phyloP scores from a whole-genome alignment of 345 rosid genomes.

The Murraya paniculata region DNA sequence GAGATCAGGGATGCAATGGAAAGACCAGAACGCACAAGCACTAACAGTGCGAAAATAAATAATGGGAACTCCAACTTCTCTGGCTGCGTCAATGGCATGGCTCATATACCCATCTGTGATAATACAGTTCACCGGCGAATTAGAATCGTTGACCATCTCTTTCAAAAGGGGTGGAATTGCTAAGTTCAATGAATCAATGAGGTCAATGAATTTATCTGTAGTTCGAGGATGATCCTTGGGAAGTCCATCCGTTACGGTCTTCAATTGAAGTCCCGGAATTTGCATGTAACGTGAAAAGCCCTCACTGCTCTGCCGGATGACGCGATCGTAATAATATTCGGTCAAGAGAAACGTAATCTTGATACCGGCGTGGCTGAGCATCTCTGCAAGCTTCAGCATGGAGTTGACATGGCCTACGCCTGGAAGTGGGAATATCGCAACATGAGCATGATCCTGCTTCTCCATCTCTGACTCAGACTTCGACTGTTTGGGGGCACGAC shows the following conservation, averaged over 20 bases:
- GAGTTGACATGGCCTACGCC: constrained; percentile 64
- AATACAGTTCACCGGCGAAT: constrained; percentile 27
- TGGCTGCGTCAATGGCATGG: constrained; percentile 26
- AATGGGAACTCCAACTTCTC: constrained; percentile 30
- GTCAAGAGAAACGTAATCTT: constrained; percentile 58
- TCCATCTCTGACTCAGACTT: too few species aligned
- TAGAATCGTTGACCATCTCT: constrained; percentile 13
- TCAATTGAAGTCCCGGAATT: constrained; percentile 35
- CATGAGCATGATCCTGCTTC: constrained; percentile 17
- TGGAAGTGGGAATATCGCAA: constrained; percentile 59
- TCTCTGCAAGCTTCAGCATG: constrained; percentile 66
- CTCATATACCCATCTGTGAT: constrained; percentile 37
- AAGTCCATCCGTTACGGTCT: constrained; percentile 33
- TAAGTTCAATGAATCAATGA: constrained; percentile 15
- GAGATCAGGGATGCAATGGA: constrained; percentile 28
- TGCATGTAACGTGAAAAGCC: constrained; percentile 31
- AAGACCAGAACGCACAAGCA: constrained; percentile 35
- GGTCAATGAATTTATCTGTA: constrained; percentile 8
- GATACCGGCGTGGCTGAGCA: constrained; percentile 40
- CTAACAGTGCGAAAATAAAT: constrained; percentile 34
- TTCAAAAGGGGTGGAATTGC: constrained; percentile 11
- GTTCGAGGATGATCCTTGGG: constrained; percentile 25
- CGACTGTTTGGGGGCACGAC: too few species aligned
- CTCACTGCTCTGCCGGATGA: constrained; percentile 14
- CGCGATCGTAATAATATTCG: constrained; percentile 31